Conservation (phyloP, 2,329 filamentous ascomycete genomes). For the Tolypocladium ophioglossoides region DNA sequence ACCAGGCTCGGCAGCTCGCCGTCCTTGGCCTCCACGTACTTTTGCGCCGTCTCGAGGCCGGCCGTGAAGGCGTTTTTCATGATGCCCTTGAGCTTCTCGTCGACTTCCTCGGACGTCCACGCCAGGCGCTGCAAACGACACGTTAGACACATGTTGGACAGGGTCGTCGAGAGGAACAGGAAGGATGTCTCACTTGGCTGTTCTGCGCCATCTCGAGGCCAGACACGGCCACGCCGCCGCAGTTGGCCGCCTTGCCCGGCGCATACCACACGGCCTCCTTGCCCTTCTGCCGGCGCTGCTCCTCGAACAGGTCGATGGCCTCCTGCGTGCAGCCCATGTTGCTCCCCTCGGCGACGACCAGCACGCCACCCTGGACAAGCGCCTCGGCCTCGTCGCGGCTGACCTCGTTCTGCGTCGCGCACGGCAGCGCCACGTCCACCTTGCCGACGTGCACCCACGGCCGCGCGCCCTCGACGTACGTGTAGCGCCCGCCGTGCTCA, state of each 20-base stretch:
- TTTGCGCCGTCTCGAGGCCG: slow-evolving; percentile 78
- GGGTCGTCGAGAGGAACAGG: too few species aligned
- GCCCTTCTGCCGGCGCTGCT: slow-evolving; percentile 59
- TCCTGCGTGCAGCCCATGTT: slow-evolving; percentile 99
- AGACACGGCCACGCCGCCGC: slow-evolving; percentile 92
- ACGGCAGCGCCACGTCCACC: slow-evolving; percentile 86
- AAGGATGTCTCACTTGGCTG: slow-evolving; percentile 36
- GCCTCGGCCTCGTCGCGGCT: slow-evolving; percentile 79
- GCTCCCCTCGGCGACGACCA: slow-evolving; percentile 89
- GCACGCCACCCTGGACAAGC: slow-evolving; percentile 64
- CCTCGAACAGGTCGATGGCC: slow-evolving; percentile 89
- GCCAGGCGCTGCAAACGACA: slow-evolving; percentile 49
- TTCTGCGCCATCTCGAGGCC: slow-evolving; percentile 99
- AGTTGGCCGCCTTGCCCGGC: slow-evolving; percentile 94
- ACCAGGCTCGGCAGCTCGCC: slow-evolving; percentile 84
- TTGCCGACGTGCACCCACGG: slow-evolving; percentile 87
- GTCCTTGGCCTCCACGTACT: slow-evolving; percentile 70
- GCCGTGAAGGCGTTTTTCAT: slow-evolving; percentile 93
- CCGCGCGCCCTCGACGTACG: slow-evolving; percentile 76
- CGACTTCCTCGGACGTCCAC: slow-evolving; percentile 87
- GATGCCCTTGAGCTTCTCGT: slow-evolving; percentile 80
- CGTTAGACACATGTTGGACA: background rate
- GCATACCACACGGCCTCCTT: slow-evolving; percentile 80
- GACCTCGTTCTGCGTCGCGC: slow-evolving; percentile 96
- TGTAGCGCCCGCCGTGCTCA: slow-evolving; percentile 56